phyloP scores from a whole-genome alignment of 2,329 filamentous ascomycete genomes.

The Pseudogymnoascus verrucosus region DNA sequence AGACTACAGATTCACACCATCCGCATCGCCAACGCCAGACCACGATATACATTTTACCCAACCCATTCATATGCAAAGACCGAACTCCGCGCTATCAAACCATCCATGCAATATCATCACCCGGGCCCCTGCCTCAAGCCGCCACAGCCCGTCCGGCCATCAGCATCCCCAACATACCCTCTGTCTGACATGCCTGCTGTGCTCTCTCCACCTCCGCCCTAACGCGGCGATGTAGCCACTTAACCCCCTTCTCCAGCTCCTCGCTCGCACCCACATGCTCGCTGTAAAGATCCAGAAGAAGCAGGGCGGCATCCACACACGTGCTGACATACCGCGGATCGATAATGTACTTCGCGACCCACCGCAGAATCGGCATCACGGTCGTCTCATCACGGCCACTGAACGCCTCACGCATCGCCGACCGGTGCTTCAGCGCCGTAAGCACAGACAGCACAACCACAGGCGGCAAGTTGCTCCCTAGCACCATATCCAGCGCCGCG shows the following conservation, averaged over 20 bases:
- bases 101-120: slow-evolving; percentile 7
- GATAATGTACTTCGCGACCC: slow-evolving; percentile 72
- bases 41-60: slow-evolving; percentile 6
- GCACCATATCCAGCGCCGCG: slow-evolving; percentile 69
- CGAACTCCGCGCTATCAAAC: slow-evolving; percentile 10
- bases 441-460: slow-evolving; percentile 67
- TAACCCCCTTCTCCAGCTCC: slow-evolving; percentile 64
- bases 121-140: neutral
- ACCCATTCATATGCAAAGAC: slow-evolving; percentile 7
- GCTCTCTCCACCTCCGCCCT: slow-evolving; percentile 72
- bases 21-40: slow-evolving; percentile 7
- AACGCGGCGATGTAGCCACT: slow-evolving; percentile 61
- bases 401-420: slow-evolving; percentile 73
- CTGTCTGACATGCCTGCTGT: slow-evolving; percentile 71
- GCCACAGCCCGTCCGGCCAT: slow-evolving; percentile 38
- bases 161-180: slow-evolving; percentile 80
- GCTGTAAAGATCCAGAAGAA: slow-evolving; percentile 80
- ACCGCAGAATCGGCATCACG: slow-evolving; percentile 74
- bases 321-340: slow-evolving; percentile 75
- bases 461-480: slow-evolving; percentile 51
- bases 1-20: slow-evolving; percentile 4
- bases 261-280: slow-evolving; percentile 67
- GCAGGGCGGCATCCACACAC: slow-evolving; percentile 74
- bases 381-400: slow-evolving; percentile 71
- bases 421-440: slow-evolving; percentile 78